A percentile compares a stretch with the other conserved stretches of the same genome.
These are phyloP conservation scores for Quambalaria eucalypti DNA, from an alignment of 1,284 basidiomycete genomes.

Conservation along the genomic window DNA sequence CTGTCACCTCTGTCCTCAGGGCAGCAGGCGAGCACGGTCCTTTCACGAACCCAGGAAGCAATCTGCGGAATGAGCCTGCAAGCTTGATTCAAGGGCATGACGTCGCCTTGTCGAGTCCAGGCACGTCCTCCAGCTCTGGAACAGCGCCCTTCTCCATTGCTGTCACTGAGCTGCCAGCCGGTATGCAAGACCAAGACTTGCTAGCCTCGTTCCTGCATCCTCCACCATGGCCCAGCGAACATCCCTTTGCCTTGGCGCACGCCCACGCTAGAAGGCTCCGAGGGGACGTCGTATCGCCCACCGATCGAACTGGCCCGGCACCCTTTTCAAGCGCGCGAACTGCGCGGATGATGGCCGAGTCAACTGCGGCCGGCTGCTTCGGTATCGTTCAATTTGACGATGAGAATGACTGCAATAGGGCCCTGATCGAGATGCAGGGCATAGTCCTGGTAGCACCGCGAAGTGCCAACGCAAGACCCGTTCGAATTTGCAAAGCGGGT, in stretches of 20 bases:
- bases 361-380: constrained; percentile 29
- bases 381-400: constrained; percentile 38
- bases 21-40: no score
- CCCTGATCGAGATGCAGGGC: constrained; percentile 43
- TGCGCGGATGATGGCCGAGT: constrained; percentile 38
- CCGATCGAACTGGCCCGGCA: constrained; percentile 18
- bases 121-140: no score
- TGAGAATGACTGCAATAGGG: constrained; percentile 34
- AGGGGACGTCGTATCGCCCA: not conserved
- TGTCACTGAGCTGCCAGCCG: constrained; percentile 31
- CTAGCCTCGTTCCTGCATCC: constrained; percentile 36
- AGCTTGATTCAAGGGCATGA: no score
- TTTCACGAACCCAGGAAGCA: no score
- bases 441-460: constrained; percentile 19
- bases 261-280: constrained; percentile 7
- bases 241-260: constrained; percentile 34
- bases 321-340: constrained; percentile 37
- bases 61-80: no score
- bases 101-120: no score
- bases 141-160: constrained; percentile 29
- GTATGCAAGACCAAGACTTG: constrained; percentile 38
- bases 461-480: constrained; percentile 25
- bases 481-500: constrained; percentile 34
- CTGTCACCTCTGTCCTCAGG: no score
- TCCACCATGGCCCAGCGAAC: constrained; percentile 30